phyloP scores from a whole-genome alignment of 768 basidiomycete genomes.

The Tylopilus vinaceipallidus region DNA sequence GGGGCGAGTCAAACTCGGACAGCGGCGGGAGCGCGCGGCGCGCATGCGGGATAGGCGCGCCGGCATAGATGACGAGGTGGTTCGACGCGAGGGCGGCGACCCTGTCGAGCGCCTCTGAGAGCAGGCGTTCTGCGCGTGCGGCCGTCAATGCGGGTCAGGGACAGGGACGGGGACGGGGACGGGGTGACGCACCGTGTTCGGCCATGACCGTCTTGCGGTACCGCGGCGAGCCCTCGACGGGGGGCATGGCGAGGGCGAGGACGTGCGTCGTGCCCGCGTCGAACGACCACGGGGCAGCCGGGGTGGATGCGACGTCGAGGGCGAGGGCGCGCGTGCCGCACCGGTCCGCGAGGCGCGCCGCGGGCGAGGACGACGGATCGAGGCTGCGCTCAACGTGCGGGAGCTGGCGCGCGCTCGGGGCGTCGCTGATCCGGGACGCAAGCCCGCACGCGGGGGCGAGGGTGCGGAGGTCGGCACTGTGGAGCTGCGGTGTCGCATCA shows the following conservation, averaged over 20 bases:
- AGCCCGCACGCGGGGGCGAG: conserved; percentile 54
- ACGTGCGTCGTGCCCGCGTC: conserved; percentile 50
- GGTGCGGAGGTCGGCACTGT: conserved; percentile 70
- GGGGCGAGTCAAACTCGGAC: conserved; percentile 29
- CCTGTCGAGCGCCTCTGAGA: conserved; percentile 48
- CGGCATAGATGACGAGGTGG: conserved; percentile 67
- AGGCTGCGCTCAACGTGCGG: conserved; percentile 48
- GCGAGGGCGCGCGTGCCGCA: conserved; percentile 54
- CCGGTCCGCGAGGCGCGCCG: conserved; percentile 43
- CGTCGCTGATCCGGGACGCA: conserved; percentile 42
- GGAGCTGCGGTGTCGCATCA: conserved; percentile 45
- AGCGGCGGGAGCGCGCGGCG: conserved; percentile 40
- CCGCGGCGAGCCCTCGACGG: conserved; percentile 39
- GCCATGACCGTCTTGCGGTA: conserved; percentile 48
- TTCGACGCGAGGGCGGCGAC: conserved; percentile 51
- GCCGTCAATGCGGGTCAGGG: conserved; percentile 6
- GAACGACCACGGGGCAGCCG: conserved; percentile 38
- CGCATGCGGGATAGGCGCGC: conserved; percentile 42
- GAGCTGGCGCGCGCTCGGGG: conserved; percentile 58
- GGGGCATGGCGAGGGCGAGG: conserved; percentile 54
- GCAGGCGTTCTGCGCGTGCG: conserved; percentile 38
- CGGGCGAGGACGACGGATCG: conserved; percentile 31
- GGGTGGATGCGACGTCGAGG: conserved; percentile 41
- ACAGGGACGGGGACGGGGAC: not conserved
- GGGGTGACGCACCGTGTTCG: conserved; percentile 49